Evolutionary conservation across 2,329 filamentous ascomycete genomes (phyloP), one percentile per base, ranked within the genome.

Genomic region (Alternaria sp.): DNA sequence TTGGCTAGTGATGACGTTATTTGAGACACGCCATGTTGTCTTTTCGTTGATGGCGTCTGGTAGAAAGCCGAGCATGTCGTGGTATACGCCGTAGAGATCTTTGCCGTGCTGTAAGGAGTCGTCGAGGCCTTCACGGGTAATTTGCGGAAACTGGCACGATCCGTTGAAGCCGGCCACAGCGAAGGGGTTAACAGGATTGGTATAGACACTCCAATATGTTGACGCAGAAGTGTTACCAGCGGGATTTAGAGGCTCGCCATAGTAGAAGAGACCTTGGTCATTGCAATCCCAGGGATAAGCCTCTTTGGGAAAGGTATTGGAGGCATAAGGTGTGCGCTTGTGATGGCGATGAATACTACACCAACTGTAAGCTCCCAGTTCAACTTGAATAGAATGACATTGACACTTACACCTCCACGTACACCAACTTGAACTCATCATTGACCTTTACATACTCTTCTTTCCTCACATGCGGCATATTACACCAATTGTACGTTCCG

Each of bases 1-100:
- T 77, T 95, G 90, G 69, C 87, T 90, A 2, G 92, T 95, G 71
- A 96, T 94, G 51, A 88, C 83, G 77, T 95, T 95, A 75, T 91
- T 91, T 0, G 92, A 94, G 11, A 94, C 91, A 54, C 91, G 85
- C 77, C 89, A 94, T 49, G 77, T 78, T 34, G 91, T 82, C 28
- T 83, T 73, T 42, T 69, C 73, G 12, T 77, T 66, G 30, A 80
- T 70, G 62, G 79, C 59, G 38, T 83, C 30, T 0, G 91, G 91
- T 1, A 95, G 80, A 74, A 94, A 91, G 2, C 80, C 73, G 0
- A 95, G 83, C 5, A 91, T 80, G 62, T 87, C 85, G 68, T 89
- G 86, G 73, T 96, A 95, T 8, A 94, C 91, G n/a, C 79, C 85
- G 71, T 88, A 92, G 0, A 95, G 79, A 72, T 95, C 91, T n/a